phyloP scores from a whole-genome alignment of 1,284 basidiomycete genomes.

The Fomitopsis pinicola region DNA sequence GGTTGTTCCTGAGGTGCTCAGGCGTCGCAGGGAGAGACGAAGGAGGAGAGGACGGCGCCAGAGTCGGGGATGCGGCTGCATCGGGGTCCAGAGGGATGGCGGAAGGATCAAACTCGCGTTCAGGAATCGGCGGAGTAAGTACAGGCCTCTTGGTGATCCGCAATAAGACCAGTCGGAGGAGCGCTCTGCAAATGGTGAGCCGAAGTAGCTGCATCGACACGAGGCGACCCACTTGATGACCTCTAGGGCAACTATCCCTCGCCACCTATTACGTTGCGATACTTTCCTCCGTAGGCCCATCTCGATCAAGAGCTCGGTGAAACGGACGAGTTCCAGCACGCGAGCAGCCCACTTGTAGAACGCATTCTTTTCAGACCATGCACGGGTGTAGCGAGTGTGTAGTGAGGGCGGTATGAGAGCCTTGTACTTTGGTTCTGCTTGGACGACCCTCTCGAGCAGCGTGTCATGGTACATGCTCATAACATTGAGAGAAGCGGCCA shows the following conservation, averaged over 20 bases:
- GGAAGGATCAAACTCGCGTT: conserved; percentile 80
- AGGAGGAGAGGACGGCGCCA: conserved; percentile 50
- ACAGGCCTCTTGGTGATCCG: conserved; percentile 72
- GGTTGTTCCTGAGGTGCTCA: conserved; percentile 75
- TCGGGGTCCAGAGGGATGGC: conserved; percentile 53
- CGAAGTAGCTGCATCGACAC: neutral
- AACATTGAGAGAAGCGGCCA: conserved; percentile 69
- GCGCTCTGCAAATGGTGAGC: conserved; percentile 43
- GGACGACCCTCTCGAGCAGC: conserved; percentile 64
- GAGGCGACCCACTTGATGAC: conserved; percentile 66
- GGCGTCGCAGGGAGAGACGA: conserved; percentile 54
- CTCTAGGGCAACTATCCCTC: conserved; percentile 71
- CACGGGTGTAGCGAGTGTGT: conserved; percentile 78
- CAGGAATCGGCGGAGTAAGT: conserved; percentile 73
- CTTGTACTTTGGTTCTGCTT: conserved; percentile 59
- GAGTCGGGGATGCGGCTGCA: conserved; percentile 46
- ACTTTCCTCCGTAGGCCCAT: conserved; percentile 78
- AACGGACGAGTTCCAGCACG: conserved; percentile 69
- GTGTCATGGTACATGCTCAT: conserved; percentile 88
- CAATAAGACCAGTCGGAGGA: conserved; percentile 68
- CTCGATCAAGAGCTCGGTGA: conserved; percentile 79
- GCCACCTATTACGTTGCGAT: conserved; percentile 61
- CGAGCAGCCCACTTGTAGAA: conserved; percentile 77
- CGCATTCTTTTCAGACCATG: conserved; percentile 67
- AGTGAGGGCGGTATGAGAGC: conserved; percentile 64